Evolutionary conservation across 306 rosid genomes (phyloP).

Genomic region (Rosa persica): DNA sequence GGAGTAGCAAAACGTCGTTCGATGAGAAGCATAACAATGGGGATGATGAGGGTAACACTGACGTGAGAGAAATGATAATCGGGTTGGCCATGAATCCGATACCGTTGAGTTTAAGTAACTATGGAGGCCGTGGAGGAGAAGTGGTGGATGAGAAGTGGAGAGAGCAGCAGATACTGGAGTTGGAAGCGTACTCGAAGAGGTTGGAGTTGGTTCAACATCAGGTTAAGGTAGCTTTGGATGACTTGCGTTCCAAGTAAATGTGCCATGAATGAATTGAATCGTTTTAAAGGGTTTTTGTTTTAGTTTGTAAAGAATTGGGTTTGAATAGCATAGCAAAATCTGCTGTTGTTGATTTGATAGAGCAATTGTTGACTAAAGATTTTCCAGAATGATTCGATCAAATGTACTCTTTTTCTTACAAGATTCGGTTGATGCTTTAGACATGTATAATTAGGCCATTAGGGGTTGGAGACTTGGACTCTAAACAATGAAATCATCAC

Average conservation of each 20-base stretch:
- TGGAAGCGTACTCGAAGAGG: constrained; percentile 67
- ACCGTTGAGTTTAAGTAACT: constrained; percentile 7
- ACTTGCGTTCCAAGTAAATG: constrained; percentile 40
- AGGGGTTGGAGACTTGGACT: too few species aligned
- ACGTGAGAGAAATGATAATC: constrained; percentile 15
- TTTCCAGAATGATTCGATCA: not conserved
- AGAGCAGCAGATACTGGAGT: constrained; percentile 55
- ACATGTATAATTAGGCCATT: too few species aligned
- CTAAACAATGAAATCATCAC: too few species aligned
- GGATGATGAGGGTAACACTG: not conserved
- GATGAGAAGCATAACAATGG: constrained; percentile 18
- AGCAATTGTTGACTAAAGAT: not conserved
- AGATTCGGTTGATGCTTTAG: not conserved
- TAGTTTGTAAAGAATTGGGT: not conserved
- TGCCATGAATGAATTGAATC: not conserved
- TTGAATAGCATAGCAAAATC: not conserved
- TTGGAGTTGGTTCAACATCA: constrained; percentile 70
- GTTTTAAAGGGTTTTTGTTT: not conserved
- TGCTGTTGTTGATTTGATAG: not conserved
- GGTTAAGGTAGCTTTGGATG: constrained; percentile 65
- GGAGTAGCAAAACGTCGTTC: not conserved
- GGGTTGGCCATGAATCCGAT: constrained; percentile 17
- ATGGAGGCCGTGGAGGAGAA: constrained; percentile 24
- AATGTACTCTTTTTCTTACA: not conserved
- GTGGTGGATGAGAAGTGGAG: constrained; percentile 50